Conservation (phyloP, 2,329 filamentous ascomycete species). For the Myriosclerotinia duriaeana region DNA sequence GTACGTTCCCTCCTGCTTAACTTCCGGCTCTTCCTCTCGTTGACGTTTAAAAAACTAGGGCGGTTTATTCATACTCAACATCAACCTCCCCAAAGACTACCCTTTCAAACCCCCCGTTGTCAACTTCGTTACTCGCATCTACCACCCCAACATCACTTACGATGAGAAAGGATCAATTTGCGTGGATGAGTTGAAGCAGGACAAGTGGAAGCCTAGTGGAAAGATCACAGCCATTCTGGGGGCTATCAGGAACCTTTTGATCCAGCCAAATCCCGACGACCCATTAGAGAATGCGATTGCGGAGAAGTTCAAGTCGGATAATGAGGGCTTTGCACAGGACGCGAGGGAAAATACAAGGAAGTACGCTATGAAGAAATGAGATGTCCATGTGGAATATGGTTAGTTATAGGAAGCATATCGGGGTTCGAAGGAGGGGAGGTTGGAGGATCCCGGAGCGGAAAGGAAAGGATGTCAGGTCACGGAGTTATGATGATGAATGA, state of each 20-base stretch:
- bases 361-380: slow-evolving; percentile 50
- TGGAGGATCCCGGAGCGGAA: not conserved
- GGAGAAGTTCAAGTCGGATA: slow-evolving; percentile 66
- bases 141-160: slow-evolving; percentile 74
- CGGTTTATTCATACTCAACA: slow-evolving; percentile 64
- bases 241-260: slow-evolving; percentile 62
- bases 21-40: slow-evolving; percentile 2
- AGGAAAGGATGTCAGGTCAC: not conserved
- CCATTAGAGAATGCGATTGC: slow-evolving; percentile 68
- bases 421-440: not conserved
- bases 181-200: slow-evolving; percentile 66
- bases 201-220: slow-evolving; percentile 73
- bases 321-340: slow-evolving; percentile 61
- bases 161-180: slow-evolving; percentile 75
- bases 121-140: slow-evolving; percentile 71
- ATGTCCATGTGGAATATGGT: too few relatives aligned
- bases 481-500: slow-evolving; percentile 5
- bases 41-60: slow-evolving; percentile 44
- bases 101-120: slow-evolving; percentile 72
- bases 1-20: slow-evolving; percentile 47
- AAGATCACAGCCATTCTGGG: slow-evolving; percentile 65
- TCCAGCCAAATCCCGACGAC: slow-evolving; percentile 69
- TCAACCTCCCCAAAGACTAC: slow-evolving; percentile 68
- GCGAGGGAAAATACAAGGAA: slow-evolving; percentile 67
- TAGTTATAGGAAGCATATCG: not conserved